Conservation (phyloP, 768 basidiomycete species). For the Cystobasidium onofrii region DNA sequence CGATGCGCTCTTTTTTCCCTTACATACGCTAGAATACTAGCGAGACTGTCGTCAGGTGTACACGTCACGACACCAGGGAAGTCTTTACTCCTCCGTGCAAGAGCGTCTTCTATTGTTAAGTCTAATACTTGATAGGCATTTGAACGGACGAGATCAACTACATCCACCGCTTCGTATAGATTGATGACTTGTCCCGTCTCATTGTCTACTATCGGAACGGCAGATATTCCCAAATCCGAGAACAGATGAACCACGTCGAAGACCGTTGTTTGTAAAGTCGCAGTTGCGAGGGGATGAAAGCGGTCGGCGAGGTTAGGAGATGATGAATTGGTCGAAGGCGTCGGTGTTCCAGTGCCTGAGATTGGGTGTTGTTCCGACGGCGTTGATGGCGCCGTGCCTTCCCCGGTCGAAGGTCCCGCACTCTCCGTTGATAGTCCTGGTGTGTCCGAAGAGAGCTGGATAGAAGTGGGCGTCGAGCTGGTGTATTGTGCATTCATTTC, state of each 20-base stretch:
- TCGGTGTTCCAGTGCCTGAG: neutral
- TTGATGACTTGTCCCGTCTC: constrained; percentile 87
- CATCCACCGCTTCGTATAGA: constrained; percentile 96
- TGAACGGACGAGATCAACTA: constrained; percentile 85
- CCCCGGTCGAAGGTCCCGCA: neutral
- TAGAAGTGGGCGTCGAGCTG: neutral
- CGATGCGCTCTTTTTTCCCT: constrained; percentile 90
- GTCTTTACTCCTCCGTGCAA: constrained; percentile 82
- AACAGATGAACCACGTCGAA: constrained; percentile 99
- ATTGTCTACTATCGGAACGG: constrained; percentile 83
- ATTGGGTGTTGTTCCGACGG: neutral
- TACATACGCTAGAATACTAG: constrained; percentile 79
- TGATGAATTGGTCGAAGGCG: neutral
- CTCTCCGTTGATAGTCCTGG: too few species aligned
- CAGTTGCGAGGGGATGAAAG: constrained; percentile 84
- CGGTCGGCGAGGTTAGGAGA: constrained; percentile 51
- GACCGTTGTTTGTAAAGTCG: constrained; percentile 79
- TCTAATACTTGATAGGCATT: constrained; percentile 92
- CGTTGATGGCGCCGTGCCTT: neutral
- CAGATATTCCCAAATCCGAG: constrained; percentile 86
- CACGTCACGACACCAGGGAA: constrained; percentile 97
- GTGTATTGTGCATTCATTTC: neutral
- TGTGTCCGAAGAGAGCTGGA: too few species aligned
- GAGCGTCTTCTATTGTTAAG: constrained; percentile 81
- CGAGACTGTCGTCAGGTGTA: constrained; percentile 81